phyloP scores from a whole-genome alignment of 2,329 filamentous ascomycete species.

The Domatiomyces globalis region DNA sequence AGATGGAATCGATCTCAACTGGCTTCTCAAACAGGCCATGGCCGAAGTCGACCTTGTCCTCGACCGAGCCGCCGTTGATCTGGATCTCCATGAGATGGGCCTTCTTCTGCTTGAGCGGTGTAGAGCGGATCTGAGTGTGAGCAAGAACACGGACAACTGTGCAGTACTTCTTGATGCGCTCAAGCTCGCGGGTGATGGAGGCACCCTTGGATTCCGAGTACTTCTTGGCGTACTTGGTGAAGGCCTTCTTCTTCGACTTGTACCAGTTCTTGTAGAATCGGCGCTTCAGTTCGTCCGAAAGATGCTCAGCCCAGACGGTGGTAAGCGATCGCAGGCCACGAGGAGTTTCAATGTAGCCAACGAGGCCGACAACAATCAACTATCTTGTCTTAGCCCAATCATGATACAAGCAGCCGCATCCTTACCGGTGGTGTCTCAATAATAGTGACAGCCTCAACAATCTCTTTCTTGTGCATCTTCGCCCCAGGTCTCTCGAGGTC shows the following conservation, averaged over 20 bases:
- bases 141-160: slow-evolving; percentile 97
- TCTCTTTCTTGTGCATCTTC: slow-evolving; percentile 99
- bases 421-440: slow-evolving; percentile 92
- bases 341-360: slow-evolving; percentile 99
- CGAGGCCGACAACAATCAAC: slow-evolving; percentile 99
- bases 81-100: slow-evolving; percentile 99
- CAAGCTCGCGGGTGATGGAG: slow-evolving; percentile 89
- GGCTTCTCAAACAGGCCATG: slow-evolving; percentile 98
- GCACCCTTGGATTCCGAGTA: slow-evolving; percentile 86
- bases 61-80: slow-evolving; percentile 90
- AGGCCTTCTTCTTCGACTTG: slow-evolving; percentile 99
- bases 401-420: slow-evolving; percentile 39
- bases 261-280: slow-evolving; percentile 99
- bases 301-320: slow-evolving; percentile 98
- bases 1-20: slow-evolving; percentile 80
- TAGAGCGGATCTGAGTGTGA: slow-evolving; percentile 99
- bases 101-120: slow-evolving; percentile 99
- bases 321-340: slow-evolving; percentile 98
- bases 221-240: slow-evolving; percentile 99
- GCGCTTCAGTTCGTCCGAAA: slow-evolving; percentile 96
- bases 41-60: slow-evolving; percentile 95
- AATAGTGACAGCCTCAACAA: slow-evolving; percentile 76
- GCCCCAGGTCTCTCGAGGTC: slow-evolving; percentile 97
- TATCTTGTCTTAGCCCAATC: slow-evolving; percentile 26
- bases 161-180: slow-evolving; percentile 99